Conservation (phyloP, 2,329 filamentous ascomycete genomes). For the Alternaria alternata region DNA sequence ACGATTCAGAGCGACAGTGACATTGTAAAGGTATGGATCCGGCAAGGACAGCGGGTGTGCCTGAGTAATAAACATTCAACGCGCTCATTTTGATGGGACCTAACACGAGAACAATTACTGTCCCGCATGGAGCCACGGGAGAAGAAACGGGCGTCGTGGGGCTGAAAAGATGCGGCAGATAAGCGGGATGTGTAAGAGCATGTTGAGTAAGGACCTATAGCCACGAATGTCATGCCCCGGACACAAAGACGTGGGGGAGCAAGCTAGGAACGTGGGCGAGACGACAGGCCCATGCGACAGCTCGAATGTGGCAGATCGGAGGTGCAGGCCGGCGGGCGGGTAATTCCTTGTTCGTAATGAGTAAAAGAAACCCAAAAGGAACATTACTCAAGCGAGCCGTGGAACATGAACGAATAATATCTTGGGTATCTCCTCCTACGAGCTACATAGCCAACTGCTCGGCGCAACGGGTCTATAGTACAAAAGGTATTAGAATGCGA, state of each 20-base stretch:
- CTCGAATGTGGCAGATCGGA: slow-evolving; percentile 8
- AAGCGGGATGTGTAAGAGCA: slow-evolving; percentile 28
- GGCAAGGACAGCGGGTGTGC: slow-evolving; percentile 22
- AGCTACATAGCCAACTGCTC: slow-evolving; percentile 34
- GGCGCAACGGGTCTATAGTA: slow-evolving; percentile 41
- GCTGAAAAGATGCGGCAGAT: slow-evolving; percentile 32
- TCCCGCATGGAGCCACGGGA: slow-evolving; percentile 27
- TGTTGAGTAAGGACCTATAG: slow-evolving; percentile 22
- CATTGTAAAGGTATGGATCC: slow-evolving; percentile 25
- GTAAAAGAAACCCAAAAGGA: slow-evolving; percentile 29
- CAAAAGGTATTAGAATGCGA: slow-evolving; percentile 40
- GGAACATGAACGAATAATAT: slow-evolving; percentile 25
- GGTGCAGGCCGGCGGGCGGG: slow-evolving; percentile 14
- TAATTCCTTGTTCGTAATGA: slow-evolving; percentile 12
- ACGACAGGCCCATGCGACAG: slow-evolving; percentile 25
- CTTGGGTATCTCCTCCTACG: slow-evolving; percentile 49
- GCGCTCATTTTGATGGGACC: slow-evolving; percentile 6
- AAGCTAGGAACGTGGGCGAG: slow-evolving; percentile 20
- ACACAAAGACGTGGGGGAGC: slow-evolving; percentile 16
- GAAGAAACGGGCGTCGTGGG: slow-evolving; percentile 37
- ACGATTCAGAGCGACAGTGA: slow-evolving; percentile 13
- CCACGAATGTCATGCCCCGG: slow-evolving; percentile 13
- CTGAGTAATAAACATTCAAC: slow-evolving; percentile 20
- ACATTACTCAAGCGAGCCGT: slow-evolving; percentile 14
- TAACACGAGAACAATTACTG: slow-evolving; percentile 23